Percentiles rank a stretch among this genome's conserved stretches.
Conservation (phyloP, 768 basidiomycete species). For the Suillus discolor region DNA sequence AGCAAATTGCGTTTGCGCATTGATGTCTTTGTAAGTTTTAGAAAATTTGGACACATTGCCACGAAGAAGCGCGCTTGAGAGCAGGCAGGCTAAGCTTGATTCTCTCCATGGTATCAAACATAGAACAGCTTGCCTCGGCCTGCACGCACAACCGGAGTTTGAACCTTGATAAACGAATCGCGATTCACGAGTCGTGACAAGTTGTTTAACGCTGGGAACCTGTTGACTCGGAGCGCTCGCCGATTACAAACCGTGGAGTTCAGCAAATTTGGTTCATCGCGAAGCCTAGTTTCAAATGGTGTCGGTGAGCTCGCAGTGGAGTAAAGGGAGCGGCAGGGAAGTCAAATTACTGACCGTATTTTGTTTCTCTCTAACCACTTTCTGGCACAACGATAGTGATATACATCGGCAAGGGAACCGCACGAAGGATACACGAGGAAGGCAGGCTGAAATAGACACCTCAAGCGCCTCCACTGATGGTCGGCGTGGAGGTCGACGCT, state of each 20-base stretch:
- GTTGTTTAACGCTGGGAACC: neutral
- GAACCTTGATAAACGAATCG: neutral
- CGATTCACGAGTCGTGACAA: neutral
- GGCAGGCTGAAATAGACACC: slow-evolving; percentile 2
- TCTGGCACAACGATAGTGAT: neutral
- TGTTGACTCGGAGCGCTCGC: neutral
- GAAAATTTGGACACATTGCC: too few species aligned
- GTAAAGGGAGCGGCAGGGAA: neutral
- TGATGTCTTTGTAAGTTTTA: too few species aligned
- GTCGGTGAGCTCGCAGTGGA: neutral
- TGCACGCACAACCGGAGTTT: neutral
- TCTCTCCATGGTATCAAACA: neutral
- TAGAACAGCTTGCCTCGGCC: neutral
- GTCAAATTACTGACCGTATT: neutral
- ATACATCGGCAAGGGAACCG: slow-evolving; percentile 1
- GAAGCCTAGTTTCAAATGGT: neutral
- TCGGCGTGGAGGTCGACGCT: neutral
- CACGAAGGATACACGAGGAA: neutral
- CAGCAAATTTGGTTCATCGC: neutral
- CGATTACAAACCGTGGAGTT: neutral
- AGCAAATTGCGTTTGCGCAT: too few species aligned
- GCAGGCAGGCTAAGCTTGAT: too few species aligned
- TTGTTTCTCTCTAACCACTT: neutral
- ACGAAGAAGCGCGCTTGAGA: too few species aligned
- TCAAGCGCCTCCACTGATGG: neutral